Evolutionary conservation across 176 grass and related monocot species (phyloP), one percentile per base, ranked within the genome.

Genomic region (Pontederia paniculata): DNA sequence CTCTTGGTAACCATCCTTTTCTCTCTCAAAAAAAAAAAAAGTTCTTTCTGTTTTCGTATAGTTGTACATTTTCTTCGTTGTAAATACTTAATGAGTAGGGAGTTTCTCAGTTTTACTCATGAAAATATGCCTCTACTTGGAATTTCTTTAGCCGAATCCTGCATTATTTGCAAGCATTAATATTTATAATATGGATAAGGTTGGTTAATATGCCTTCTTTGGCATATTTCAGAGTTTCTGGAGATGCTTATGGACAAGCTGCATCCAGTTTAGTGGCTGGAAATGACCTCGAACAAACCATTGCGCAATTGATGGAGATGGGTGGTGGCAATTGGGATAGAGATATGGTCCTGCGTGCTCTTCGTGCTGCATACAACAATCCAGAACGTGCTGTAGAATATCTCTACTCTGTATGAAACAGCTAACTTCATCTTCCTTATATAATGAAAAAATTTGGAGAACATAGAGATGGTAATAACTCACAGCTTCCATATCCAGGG

Each of bases 351-450:
- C 60, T 82, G 50, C 78, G 65, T 17, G 93, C 93, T 55, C 87
- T 98, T 51, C 80, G 75, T 55, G 87, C 93, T 1, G 87, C 93
- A 52, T 98, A 98, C 71, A 98, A 98, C 74, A 91, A 98, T 47
- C 93, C 93, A 17, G 93, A 98, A 44, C 87, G 93, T 49, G 93
- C 93, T 48, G 84, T 98, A 65, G 93, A 98, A 60, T 98, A 98
- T 60, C 60, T 98, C 50, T 98, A 98, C 69, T 98, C 93, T 74
- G 93, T 98, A 48, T 48, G 87, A 62, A 52, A 48, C 47, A 67
- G 46, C 5, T 48, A 45, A 13, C 16, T 51, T 21, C 49, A 37
- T 37, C 28, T 37, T 37, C 28, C 28, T 53, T 53, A 9, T 20
- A 17, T 53, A 14, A 53, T 10, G 50, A n/a, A 37, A 58, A 58